phyloP scores from a whole-genome alignment of 108 stramenopile genomes.

The Schizochytrium sp. region DNA sequence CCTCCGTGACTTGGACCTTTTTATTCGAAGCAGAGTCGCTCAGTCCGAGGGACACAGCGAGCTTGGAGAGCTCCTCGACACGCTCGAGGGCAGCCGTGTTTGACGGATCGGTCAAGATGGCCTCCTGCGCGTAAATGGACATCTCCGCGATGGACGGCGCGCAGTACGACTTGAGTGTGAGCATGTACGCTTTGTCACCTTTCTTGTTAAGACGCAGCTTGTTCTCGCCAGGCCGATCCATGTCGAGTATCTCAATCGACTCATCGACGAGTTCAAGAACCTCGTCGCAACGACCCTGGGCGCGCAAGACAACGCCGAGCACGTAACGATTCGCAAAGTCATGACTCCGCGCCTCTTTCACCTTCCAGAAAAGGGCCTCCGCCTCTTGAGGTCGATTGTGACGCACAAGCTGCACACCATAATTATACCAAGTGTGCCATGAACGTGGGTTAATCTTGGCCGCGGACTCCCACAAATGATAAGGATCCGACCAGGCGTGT shows the following conservation, averaged over 20 bases:
- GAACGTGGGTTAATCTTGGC: neutral
- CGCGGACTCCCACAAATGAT: neutral
- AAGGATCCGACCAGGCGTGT: neutral
- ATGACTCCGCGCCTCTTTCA: neutral
- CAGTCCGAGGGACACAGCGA: neutral
- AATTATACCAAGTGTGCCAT: neutral
- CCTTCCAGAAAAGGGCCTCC: neutral
- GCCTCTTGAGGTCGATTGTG: neutral
- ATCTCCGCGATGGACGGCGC: neutral
- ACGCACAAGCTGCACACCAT: neutral
- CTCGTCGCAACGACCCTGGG: neutral
- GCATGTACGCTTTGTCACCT: neutral
- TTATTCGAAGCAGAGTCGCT: too few species aligned
- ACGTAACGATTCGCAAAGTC: neutral
- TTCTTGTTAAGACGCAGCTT: neutral
- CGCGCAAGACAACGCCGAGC: neutral
- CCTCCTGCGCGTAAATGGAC: neutral
- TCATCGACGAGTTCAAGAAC: neutral
- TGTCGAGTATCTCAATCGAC: neutral
- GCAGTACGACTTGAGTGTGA: constrained; percentile 9
- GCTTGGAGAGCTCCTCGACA: neutral
- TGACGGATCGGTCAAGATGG: neutral
- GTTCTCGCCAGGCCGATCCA: neutral
- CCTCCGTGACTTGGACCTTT: too few species aligned
- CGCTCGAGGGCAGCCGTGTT: neutral